A percentile compares a stretch with the other conserved stretches of the same genome.
Evolutionary conservation across 106 monocot genomes (phyloP).

Genomic region (Dactylorhiza incarnata): DNA sequence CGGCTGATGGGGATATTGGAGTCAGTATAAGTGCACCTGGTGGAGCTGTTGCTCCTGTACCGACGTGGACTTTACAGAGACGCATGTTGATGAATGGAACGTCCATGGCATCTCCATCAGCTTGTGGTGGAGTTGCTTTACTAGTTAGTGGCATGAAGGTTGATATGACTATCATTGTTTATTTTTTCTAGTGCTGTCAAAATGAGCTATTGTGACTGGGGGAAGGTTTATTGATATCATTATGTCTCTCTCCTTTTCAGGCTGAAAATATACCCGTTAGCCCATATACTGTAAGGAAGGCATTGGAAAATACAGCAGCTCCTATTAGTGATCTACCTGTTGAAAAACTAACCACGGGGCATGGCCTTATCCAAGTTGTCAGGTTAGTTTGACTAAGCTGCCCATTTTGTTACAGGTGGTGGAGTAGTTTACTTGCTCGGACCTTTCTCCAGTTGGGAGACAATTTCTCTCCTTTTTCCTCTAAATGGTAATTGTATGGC

Average conservation of each 20-base stretch:
- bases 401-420: background rate
- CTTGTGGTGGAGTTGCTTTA: conserved; percentile 93
- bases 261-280: conserved; percentile 74
- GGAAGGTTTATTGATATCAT: background rate
- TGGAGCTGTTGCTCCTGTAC: conserved; percentile 96
- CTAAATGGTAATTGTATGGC: conserved; percentile 3
- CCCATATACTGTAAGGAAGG: conserved; percentile 74
- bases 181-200: background rate
- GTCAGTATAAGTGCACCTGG: conserved; percentile 97
- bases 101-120: conserved; percentile 96
- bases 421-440: background rate
- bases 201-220: background rate
- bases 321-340: conserved; percentile 51
- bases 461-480: background rate
- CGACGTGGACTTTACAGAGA: conserved; percentile 93
- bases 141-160: conserved; percentile 98
- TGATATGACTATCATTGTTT: background rate
- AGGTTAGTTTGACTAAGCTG: conserved; percentile 33
- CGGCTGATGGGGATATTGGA: conserved; percentile 90
- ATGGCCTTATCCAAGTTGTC: conserved; percentile 92
- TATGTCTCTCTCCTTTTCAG: conserved; percentile 25
- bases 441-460: background rate
- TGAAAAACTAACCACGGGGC: conserved; percentile 76
- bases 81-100: conserved; percentile 99
- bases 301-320: conserved; percentile 76